A percentile compares a stretch with the other conserved stretches of the same genome.
Conservation (phyloP, 495 filamentous ascomycete genomes). For the Aspergillus mulundensis region DNA sequence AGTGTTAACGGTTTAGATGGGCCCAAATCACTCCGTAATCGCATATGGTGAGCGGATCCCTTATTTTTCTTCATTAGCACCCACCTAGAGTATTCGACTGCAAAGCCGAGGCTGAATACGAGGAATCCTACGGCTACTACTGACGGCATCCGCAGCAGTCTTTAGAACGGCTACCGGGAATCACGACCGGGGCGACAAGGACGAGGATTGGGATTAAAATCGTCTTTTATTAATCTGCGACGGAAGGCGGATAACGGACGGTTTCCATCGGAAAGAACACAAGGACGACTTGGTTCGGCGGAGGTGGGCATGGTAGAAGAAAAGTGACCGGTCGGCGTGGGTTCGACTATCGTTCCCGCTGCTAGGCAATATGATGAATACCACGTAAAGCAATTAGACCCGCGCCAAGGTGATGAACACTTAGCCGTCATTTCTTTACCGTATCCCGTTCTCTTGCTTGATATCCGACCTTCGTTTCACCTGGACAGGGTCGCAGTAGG, state of each 20-base stretch:
- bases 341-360: conserved; percentile 41
- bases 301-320: conserved; percentile 16
- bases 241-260: conserved; percentile 36
- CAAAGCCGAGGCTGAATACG: not conserved
- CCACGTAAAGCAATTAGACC: conserved; percentile 15
- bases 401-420: conserved; percentile 8
- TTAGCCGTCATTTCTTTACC: conserved; percentile 9
- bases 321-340: conserved; percentile 37
- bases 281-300: conserved; percentile 37
- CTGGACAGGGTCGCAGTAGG: not conserved
- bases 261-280: conserved; percentile 29
- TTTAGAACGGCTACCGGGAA: not conserved
- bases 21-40: not conserved
- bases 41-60: not conserved
- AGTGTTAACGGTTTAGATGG: not conserved
- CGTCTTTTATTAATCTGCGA: conserved; percentile 35
- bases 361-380: conserved; percentile 32
- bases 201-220: conserved; percentile 28
- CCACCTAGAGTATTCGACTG: not conserved
- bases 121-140: conserved; percentile 3
- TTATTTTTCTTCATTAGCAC: not conserved
- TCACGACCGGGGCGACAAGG: conserved; percentile 26
- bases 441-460: not conserved
- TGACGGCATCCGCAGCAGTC: not conserved
- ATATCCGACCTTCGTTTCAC: not conserved